phyloP scores from a whole-genome alignment of 225 moss, liverwort and hornwort species.

The Straminergon stramineum region DNA sequence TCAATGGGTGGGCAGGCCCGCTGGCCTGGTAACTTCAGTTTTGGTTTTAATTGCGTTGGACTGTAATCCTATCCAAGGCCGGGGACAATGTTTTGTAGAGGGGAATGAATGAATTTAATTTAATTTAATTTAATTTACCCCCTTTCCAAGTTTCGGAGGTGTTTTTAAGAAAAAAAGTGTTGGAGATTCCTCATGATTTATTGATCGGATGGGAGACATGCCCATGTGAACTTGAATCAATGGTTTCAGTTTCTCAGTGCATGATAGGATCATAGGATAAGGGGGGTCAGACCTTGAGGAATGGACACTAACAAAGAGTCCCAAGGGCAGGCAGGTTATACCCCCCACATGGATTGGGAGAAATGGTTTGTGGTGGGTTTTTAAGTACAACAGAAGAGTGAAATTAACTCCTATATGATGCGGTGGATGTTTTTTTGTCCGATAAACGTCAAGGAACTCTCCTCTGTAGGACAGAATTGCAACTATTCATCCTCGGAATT shows the following conservation, averaged over 20 bases:
- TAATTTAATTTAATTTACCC: too few species aligned
- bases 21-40: not conserved
- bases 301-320: not conserved
- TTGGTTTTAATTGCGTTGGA: not conserved
- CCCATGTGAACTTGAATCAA: not conserved
- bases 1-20: rapidly evolving
- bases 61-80: too few species aligned
- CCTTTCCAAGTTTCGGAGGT: not conserved
- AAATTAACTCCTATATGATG: too few species aligned
- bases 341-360: not conserved
- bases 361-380: not conserved
- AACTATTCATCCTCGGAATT: too few species aligned
- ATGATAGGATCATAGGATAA: not conserved
- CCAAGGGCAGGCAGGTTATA: not conserved
- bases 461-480: too few species aligned
- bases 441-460: too few species aligned
- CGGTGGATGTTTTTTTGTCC: too few species aligned
- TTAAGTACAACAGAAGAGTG: not conserved
- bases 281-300: not conserved
- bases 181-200: not conserved
- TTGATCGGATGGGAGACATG: not conserved
- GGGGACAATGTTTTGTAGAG: too few species aligned
- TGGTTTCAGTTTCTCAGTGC: not conserved
- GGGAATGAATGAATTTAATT: not conserved
- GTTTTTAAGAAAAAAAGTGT: not conserved